Base-by-base conservation (phyloP, 768 basidiomycete species). In the Panus rudis region DNA sequence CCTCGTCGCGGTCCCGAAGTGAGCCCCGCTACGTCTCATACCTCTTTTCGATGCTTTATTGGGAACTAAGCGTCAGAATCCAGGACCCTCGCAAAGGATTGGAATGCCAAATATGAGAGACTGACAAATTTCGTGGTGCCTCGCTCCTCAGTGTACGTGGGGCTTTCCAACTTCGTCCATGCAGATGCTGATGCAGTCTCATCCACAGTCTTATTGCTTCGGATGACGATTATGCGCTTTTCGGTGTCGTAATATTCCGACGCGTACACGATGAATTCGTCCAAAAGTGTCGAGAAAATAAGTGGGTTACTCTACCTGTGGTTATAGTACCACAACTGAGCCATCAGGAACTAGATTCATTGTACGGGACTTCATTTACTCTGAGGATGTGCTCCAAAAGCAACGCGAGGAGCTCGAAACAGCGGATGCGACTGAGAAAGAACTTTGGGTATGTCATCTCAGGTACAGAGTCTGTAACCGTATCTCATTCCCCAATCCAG, bases 1-100 rank as follows among this genome's bases (percentile, higher is more conserved):
- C 21, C 64, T 97, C 6, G 91, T 98, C 5, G 93, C 92, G 5
- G 91, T 98, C 23, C 93, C 94, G 37, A 94, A 81, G 94, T 96
- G 63, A 62, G 75, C 61, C 7, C 37, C 17, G 19, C 48, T 26
- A 28, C 27, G 6, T 13, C 17, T 19, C 42, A n/a, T n/a, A n/a
- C n/a, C n/a, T n/a, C n/a, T n/a, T n/a, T 20, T 39, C n/a, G 40
- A 41, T 17, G 11, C 21, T 25, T 12, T 20, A 19, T 34, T 44
- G 17, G 46, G 20, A 30, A 41, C 30, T 40, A 47, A 45, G 47
- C 52, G 56, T 37, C 17, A 26, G 51, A 26, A 12, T 23, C 19
- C 59, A 86, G 93, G 72, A 79, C 72, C 63, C 67, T 78, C 14
- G 68, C 76, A 22, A 97, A 92, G 62, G 90, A 94, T 17, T 99